Evolutionary conservation across 2,329 filamentous ascomycete genomes (phyloP), one percentile per base, ranked within the genome.

Genomic region (Colletotrichum gigasporum): DNA sequence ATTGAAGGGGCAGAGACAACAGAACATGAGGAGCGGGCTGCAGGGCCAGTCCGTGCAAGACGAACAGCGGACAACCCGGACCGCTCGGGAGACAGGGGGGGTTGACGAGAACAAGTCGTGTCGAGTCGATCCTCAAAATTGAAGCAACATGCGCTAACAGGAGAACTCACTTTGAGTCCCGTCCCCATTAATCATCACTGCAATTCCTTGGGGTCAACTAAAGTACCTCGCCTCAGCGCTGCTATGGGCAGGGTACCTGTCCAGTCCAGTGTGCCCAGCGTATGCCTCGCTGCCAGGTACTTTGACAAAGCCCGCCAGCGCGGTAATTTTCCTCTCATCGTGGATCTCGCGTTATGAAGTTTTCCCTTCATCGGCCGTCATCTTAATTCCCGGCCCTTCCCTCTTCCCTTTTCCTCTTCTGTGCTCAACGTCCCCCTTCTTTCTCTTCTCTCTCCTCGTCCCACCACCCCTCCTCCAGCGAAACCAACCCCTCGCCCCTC

Each of bases 71-170:
- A 16, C 41, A 55, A 61, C 54, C 53, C 59, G 61, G 67, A 55
- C 48, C n/a, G 42, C 47, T 63, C 53, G 59, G 67, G 51, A 59
- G 57, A 47, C 47, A 67, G 62, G 66, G 60, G 32, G 48, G 22
- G 22, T 7, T 18, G 4, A 32, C 11, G n/a, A 41, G 16, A 44
- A 22, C 10, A 16, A 16, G 44, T 58, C 16, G 54, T 22, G 18
- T 45, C 39, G 9, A 61, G 55, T 34, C 50, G 61, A 62, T 64
- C 48, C 20, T 35, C 56, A 18, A 37, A 57, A n/a, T 39, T 52
- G 45, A 45, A 47, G 20, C 28, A 48, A 58, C 28, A 59, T 39
- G 52, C 52, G 35, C 60, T 52, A 39, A 51, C 20, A 9, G 30
- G 22, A 16, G 20, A 34, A 39, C 24, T 14, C 35, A 35, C 24